Base-by-base conservation (phyloP, 2,329 filamentous ascomycete species). In the Colletotrichum orbiculare region DNA sequence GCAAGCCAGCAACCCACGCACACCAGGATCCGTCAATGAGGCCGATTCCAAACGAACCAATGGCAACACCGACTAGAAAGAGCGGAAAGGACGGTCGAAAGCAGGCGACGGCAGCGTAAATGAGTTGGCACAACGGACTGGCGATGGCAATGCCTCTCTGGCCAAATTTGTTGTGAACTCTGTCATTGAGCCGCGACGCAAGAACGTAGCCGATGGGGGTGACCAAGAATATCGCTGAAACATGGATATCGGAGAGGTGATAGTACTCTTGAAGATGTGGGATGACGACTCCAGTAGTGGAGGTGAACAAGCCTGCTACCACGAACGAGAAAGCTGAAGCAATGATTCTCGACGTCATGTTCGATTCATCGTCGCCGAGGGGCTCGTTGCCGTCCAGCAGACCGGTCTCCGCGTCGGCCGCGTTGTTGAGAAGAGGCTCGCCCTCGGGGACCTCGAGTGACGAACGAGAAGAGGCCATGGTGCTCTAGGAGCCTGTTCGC, bases 31-130 rank as follows among this genome's bases (percentile, higher is more conserved):
- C 79, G 67, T 83, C 81, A 0, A 82, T 58, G 2, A 82, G 64
- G 0, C 79, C 81, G 0, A 71, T 75, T 0, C 81, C 81, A 8
- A 81, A 65, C 0, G 74, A 77, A 1, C 75, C 74, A 10, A 93
- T 76, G 52, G 88, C 83, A 71, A 90, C 88, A 17, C 88, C 81
- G 7, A 91, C 74, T 2, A 91, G 85, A 0, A 94, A 77, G 0
- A 87, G 86, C 0, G 89, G 85, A 70, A 89, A 93, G 0, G 89
- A 89, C 1, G 91, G 91, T 72, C 92, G 91, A 5, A 89, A 76
- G 4, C 85, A 83, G 61, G 91, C 83, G 34, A 89, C 79, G 33
- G 89, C 75, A 69, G 92, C 93, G 17, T 89, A 85, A 34, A 88
- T 7, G 9, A 81, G 60, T 41, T 81, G 79, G 42, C 78, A 71